A percentile compares a stretch with the other conserved stretches of the same genome.
These are phyloP conservation scores for Dactylellina sp. DNA, from an alignment of 2,329 filamentous ascomycete species.

Conservation along the genomic window DNA sequence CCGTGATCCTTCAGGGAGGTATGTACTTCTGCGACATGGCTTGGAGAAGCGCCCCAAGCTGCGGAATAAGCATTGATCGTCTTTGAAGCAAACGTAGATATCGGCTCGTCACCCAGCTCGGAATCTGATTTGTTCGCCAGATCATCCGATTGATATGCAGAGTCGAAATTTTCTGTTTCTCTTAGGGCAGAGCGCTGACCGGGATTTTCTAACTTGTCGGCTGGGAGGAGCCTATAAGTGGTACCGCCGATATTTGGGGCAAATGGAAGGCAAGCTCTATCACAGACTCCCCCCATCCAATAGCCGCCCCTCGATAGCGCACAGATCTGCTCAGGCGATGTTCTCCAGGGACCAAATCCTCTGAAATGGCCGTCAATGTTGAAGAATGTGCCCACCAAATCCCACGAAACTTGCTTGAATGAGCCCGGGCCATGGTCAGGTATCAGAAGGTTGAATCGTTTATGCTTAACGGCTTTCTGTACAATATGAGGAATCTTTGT, in stretches of 20 bases:
- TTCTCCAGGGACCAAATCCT: conserved; percentile 53
- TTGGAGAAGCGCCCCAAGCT: conserved; percentile 7
- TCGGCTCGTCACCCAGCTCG: too few species aligned
- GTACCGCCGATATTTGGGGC: conserved; percentile 3
- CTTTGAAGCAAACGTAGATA: conserved; percentile 27
- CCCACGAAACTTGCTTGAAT: conserved; percentile 40
- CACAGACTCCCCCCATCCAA: conserved; percentile 40
- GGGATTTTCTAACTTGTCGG: not conserved
- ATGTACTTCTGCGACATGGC: conserved; percentile 45
- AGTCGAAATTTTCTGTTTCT: conserved; percentile 10
- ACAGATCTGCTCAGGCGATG: conserved; percentile 56
- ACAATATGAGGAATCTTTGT: conserved; percentile 35
- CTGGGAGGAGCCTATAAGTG: not conserved
- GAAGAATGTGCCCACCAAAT: conserved; percentile 57
- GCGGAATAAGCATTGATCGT: conserved; percentile 35
- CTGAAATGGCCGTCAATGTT: conserved; percentile 56
- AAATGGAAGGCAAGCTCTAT: conserved; percentile 36
- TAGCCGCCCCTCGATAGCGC: conserved; percentile 51
- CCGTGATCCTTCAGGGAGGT: conserved; percentile 56
- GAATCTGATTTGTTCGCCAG: not conserved
- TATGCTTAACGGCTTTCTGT: conserved; percentile 56
- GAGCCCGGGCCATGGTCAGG: not conserved
- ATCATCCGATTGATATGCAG: conserved; percentile 19
- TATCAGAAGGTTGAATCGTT: conserved; percentile 33
- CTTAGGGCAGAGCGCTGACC: not conserved